Evolutionary conservation across 441 rosid species (phyloP).

Genomic region (Heliophila coronopifolia): DNA sequence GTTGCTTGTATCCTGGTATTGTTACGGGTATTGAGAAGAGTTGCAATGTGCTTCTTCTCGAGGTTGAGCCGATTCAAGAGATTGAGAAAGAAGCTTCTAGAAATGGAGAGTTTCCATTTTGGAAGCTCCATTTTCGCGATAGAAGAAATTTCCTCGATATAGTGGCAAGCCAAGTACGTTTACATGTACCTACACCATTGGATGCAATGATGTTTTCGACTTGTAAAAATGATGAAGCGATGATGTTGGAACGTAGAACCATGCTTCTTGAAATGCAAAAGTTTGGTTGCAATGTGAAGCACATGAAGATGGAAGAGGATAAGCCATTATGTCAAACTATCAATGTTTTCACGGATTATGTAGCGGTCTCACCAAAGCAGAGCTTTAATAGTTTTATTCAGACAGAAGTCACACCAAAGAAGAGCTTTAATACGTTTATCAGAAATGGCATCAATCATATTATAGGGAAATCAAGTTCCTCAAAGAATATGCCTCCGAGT

Average conservation of each 20-base stretch:
- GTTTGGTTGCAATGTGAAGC: slow-evolving; percentile 33
- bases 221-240: slow-evolving; percentile 38
- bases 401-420: slow-evolving; percentile 31
- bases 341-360: too few relatives aligned
- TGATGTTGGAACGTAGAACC: slow-evolving; percentile 50
- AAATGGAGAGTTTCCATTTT: slow-evolving; percentile 44
- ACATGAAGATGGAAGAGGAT: slow-evolving; percentile 32
- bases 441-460: slow-evolving; percentile 50
- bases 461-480: slow-evolving; percentile 44
- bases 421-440: slow-evolving; percentile 42
- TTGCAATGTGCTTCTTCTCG: slow-evolving; percentile 70
- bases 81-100: slow-evolving; percentile 29
- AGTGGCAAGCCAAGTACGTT: slow-evolving; percentile 47
- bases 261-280: slow-evolving; percentile 43
- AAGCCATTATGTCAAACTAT: too few relatives aligned
- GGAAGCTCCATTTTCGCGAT: slow-evolving; percentile 51
- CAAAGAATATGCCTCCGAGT: slow-evolving; percentile 28
- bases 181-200: slow-evolving; percentile 34
- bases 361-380: too few relatives aligned
- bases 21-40: slow-evolving; percentile 40
- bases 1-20: slow-evolving; percentile 57
- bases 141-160: slow-evolving; percentile 63
- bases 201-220: slow-evolving; percentile 45
- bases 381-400: too few relatives aligned
- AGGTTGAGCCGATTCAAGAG: slow-evolving; percentile 56